Conservation (phyloP, 139 green algal species). For the Spirogloea muscicola region DNA sequence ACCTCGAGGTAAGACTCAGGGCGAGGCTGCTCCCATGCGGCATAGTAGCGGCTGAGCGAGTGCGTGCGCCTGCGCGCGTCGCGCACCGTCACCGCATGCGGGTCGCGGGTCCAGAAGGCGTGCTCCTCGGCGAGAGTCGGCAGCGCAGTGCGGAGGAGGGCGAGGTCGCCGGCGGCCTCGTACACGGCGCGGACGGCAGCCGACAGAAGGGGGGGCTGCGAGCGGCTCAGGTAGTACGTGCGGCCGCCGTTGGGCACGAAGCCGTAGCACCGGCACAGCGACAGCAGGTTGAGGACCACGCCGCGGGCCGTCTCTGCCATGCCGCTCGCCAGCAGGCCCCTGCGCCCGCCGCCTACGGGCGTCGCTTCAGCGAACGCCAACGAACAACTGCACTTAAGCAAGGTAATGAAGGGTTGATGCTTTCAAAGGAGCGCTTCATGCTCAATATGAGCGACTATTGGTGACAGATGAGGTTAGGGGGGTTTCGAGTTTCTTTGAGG, state of each 20-base stretch:
- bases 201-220: conserved; percentile 82
- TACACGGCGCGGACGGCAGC: conserved; percentile 48
- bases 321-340: conserved; percentile 71
- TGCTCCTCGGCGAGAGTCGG: conserved; percentile 69
- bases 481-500: too few species aligned
- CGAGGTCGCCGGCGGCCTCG: conserved; percentile 37
- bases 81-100: conserved; percentile 15
- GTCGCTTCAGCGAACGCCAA: too few species aligned
- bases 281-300: conserved; percentile 72
- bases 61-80: conserved; percentile 20
- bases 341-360: conserved; percentile 3
- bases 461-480: too few species aligned
- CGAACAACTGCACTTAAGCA: too few species aligned
- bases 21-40: conserved; percentile 64
- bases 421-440: too few species aligned
- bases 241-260: conserved; percentile 84
- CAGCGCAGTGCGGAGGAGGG: conserved; percentile 54
- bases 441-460: too few species aligned
- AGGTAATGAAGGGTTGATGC: too few species aligned
- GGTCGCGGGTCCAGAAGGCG: conserved; percentile 71
- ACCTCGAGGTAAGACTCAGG: conserved; percentile 81
- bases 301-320: conserved; percentile 61
- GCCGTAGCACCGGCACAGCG: conserved; percentile 62
- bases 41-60: conserved; percentile 71
- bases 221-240: conserved; percentile 88